Evolutionary conservation across 495 filamentous ascomycete species (phyloP), one percentile per base, ranked within the genome.

Genomic region (Alectoria sarmentosa): DNA sequence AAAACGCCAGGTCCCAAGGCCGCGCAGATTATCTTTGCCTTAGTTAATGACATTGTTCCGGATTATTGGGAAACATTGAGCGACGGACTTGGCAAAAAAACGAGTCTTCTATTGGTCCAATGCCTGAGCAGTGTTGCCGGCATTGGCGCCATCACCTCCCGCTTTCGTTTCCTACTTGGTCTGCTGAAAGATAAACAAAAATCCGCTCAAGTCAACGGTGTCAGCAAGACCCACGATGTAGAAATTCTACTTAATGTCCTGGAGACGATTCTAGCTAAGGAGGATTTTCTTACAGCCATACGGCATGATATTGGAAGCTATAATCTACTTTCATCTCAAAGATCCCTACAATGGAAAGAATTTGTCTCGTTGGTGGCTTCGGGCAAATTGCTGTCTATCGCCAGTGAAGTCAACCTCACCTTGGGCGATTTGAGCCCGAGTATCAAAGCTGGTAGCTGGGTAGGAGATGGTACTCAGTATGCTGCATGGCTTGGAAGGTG

Each of bases 401-500:
- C 85, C 42, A 91, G 91, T 17, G 90, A 97, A 75, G 90, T 89
- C n/a, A 80, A 87, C 32, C 79, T 83, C 54, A 69, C 86, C 54
- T 65, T 78, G 49, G 76, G 77, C 66, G 65, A 74, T 3, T 65
- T 70, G 34, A 63, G 71, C 64, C 49, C 73, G 60, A 42, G 66
- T 65, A 41, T 77, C 66, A 34, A 52, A 42, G 49, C 69, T 36
- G 60, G 55, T 38, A 64, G 69, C 2, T 97, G 92, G 93, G 69
- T 91, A 34, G 82, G 86, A 10, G 81, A 87, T 71, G 84, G 86
- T 0, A 74, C 73, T 52, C 67, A 80, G 14, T 98, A 88, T 77
- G 78, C 82, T 13, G 68, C 74, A 7, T 98, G 95, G 94, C 73
- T 97, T 17, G 91, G 88, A n/a, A 63, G 49, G n/a, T 90, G 86